Evolutionary conservation across 306 rosid genomes (phyloP), one percentile per base, ranked within the genome.

Genomic region (Ammopiptanthus mongolicus): DNA sequence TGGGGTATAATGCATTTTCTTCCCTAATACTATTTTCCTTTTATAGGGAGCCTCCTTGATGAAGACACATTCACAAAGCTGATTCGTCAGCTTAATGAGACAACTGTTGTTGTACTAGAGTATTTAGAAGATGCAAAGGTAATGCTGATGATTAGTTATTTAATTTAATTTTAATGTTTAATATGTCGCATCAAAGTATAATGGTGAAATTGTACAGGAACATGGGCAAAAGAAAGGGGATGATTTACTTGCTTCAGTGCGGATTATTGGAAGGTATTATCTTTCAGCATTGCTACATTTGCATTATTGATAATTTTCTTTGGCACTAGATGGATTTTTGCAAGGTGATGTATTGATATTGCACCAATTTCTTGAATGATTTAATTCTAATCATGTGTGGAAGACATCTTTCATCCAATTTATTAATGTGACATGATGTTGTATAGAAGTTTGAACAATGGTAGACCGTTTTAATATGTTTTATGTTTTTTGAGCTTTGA

Each of bases 121-220:
- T 95, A 88, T 81, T 85, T 95, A 71, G 91, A 82, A 87, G 98
- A 95, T 79, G 97, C 97, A 23, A 91, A 87, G 89, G 98, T 95
- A 78, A 83, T 48, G 25, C 65, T 60, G 71, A 60, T 75, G 46
- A 17, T 31, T 72, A 46, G 39, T 76, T 36, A 6, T 66, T 28
- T 81, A 66, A 65, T 78, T 42, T 71, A 31, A 34, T 65, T 80
- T 25, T 56, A 76, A 71, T 37, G 31, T 59, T 42, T 46, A 59
- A 66, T 82, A 50, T 50, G 57, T 65, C 42, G 33, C 46, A 19
- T 36, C 61, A 51, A 71, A 58, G 48, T 78, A 77, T 75, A 67
- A 69, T 48, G 60, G 73, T 75, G 51, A 80, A 69, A 55, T 83
- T 73, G 39, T 71, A 11, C 87, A 95, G 98, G 96, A 88, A 77